A percentile compares a stretch with the other conserved stretches of the same genome.
phyloP scores from a whole-genome alignment of 331 rosid genomes.

The Pyracantha coccinea region DNA sequence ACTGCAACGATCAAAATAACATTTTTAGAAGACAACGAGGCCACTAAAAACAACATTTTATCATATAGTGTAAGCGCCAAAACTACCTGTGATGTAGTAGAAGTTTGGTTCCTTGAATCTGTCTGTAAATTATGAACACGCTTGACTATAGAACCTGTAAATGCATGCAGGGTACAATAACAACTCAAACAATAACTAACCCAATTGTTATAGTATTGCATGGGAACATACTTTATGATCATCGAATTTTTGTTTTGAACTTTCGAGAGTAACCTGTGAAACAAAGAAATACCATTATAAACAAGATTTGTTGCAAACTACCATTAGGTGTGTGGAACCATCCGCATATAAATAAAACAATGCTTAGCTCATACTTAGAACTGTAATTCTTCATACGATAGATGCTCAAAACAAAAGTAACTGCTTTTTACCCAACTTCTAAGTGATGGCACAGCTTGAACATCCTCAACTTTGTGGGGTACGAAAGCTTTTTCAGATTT shows the following conservation, averaged over 20 bases:
- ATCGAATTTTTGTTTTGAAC: constrained; percentile 18
- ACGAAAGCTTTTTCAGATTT: constrained; percentile 20
- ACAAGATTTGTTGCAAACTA: background rate
- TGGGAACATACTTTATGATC: constrained; percentile 9
- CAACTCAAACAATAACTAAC: background rate
- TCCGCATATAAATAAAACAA: background rate
- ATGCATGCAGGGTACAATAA: background rate
- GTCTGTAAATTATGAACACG: too few species aligned
- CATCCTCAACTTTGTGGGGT: constrained; percentile 30
- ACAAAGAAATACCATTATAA: background rate
- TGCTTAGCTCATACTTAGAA: background rate
- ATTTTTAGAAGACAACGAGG: too few species aligned
- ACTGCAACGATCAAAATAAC: too few species aligned
- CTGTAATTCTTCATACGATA: background rate
- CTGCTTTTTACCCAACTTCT: constrained; percentile 38
- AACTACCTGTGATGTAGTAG: too few species aligned
- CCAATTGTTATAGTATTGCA: background rate
- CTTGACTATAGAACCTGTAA: too few species aligned
- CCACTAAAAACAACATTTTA: too few species aligned
- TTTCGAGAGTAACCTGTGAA: constrained; percentile 11
- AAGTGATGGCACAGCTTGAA: constrained; percentile 28
- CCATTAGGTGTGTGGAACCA: background rate
- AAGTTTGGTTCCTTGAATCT: too few species aligned
- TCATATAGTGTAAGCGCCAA: too few species aligned
- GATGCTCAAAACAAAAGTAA: background rate